Percentiles rank a stretch among this genome's conserved stretches.
Conservation (phyloP, 2,329 filamentous ascomycete species). For the Pseudogymnoascus sp. region DNA sequence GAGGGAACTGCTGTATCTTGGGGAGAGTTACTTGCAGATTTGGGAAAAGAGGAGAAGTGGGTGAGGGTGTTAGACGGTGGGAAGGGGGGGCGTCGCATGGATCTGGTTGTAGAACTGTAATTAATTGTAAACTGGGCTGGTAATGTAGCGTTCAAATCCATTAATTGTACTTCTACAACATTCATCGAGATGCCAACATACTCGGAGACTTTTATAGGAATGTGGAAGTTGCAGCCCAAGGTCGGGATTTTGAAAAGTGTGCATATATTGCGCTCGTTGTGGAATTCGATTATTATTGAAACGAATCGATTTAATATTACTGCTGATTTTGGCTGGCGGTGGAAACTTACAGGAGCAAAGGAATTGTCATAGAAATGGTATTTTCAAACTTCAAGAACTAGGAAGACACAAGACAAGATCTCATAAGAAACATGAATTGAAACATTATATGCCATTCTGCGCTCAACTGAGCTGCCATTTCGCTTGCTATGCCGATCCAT, state of each 20-base stretch:
- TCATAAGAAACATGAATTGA: not conserved
- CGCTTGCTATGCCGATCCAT: constrained; percentile 9
- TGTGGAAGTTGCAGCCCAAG: not conserved
- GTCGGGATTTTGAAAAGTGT: not conserved
- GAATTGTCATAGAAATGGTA: not conserved
- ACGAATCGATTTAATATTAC: not conserved
- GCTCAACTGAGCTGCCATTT: constrained; percentile 3
- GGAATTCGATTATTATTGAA: not conserved
- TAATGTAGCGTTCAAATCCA: constrained; percentile 11
- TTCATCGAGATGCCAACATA: too few species aligned
- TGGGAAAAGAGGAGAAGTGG: constrained; percentile 72
- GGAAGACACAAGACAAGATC: not conserved
- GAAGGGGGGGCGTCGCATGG: constrained; percentile 10
- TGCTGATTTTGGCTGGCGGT: too few species aligned
- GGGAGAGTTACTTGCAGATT: constrained; percentile 91
- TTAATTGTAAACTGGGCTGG: not conserved
- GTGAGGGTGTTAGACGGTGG: constrained; percentile 16
- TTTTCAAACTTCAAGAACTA: not conserved
- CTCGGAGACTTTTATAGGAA: not conserved
- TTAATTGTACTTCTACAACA: not conserved
- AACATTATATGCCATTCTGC: constrained; percentile 5
- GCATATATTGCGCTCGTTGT: not conserved
- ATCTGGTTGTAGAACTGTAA: not conserved
- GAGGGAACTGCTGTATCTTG: constrained; percentile 82
- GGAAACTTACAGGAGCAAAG: too few species aligned